Evolutionary conservation across 169 alveolate species (phyloP).

Genomic region (Plasmodium gaboni): DNA sequence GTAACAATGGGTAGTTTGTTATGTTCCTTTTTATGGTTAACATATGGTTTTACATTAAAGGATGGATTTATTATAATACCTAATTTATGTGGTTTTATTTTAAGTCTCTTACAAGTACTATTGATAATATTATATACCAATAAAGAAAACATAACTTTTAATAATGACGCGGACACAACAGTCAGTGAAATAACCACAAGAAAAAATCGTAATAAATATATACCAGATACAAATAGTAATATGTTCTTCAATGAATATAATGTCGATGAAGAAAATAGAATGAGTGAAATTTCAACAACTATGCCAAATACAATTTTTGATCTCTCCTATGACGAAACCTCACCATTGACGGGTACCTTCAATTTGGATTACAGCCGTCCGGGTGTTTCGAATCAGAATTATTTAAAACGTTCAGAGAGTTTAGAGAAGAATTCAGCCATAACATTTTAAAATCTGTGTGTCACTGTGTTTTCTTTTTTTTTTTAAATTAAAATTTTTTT

Average conservation of each 20-base stretch:
- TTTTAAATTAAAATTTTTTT: not conserved
- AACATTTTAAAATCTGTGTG: not conserved
- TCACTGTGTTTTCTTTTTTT: not conserved
- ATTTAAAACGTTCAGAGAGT: conserved; percentile 23
- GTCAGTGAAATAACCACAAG: not conserved
- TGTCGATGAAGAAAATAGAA: conserved; percentile 14
- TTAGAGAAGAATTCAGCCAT: not conserved
- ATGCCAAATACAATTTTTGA: conserved; percentile 18
- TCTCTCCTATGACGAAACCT: conserved; percentile 42
- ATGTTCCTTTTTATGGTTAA: conserved; percentile 81
- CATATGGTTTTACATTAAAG: conserved; percentile 84
- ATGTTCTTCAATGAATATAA: conserved; percentile 27
- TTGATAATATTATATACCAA: conserved; percentile 45
- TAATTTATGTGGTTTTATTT: conserved; percentile 78
- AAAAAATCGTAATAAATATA: conserved; percentile 6
- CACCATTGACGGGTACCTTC: conserved; percentile 50
- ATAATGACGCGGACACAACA: conserved; percentile 1
- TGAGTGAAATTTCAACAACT: conserved; percentile 22
- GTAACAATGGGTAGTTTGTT: conserved; percentile 82
- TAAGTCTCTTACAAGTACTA: conserved; percentile 42
- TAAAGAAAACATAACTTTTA: conserved; percentile 10
- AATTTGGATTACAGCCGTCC: not conserved
- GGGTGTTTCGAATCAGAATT: not conserved
- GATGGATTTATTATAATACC: conserved; percentile 83
- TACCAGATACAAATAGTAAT: conserved; percentile 20